Evolutionary conservation across 768 basidiomycete genomes (phyloP).

Genomic region (Hysterangium stoloniferum): DNA sequence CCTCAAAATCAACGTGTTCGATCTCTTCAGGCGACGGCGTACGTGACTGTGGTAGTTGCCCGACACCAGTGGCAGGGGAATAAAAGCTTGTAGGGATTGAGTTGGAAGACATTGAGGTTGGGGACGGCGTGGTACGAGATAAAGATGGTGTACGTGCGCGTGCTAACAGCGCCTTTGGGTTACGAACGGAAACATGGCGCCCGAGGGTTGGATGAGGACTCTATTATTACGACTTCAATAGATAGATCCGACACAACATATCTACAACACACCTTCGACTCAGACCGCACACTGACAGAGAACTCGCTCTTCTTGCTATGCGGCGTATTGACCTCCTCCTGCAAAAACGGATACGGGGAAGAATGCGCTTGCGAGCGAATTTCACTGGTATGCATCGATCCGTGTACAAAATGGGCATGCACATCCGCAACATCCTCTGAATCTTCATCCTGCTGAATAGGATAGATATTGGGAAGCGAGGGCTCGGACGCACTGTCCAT

Average conservation of each 20-base stretch:
- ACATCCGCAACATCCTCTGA: slow-evolving; percentile 32
- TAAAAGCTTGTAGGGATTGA: slow-evolving; percentile 41
- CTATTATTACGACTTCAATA: slow-evolving; percentile 26
- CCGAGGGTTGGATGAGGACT: slow-evolving; percentile 54
- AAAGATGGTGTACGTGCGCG: slow-evolving; percentile 61
- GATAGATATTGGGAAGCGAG: slow-evolving; percentile 42
- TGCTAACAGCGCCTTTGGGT: slow-evolving; percentile 26
- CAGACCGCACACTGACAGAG: slow-evolving; percentile 51
- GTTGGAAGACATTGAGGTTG: slow-evolving; percentile 50
- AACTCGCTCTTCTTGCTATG: slow-evolving; percentile 34
- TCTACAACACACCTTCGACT: slow-evolving; percentile 42
- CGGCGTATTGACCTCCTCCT: slow-evolving; percentile 3
- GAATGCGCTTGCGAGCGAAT: not conserved
- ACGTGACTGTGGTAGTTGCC: not conserved
- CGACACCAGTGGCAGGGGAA: not conserved
- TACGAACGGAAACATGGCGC: slow-evolving; percentile 54
- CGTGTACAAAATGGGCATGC: slow-evolving; percentile 51
- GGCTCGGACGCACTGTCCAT: slow-evolving; percentile 24
- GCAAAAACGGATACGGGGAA: slow-evolving; percentile 2
- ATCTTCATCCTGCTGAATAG: slow-evolving; percentile 40
- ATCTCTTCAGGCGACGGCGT: not conserved
- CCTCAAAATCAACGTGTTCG: not conserved
- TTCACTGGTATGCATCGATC: slow-evolving; percentile 32
- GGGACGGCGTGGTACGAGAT: slow-evolving; percentile 52
- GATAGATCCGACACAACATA: not conserved